Evolutionary conservation across 257 asterid genomes (phyloP).

Genomic region (Ilex aquifolium): DNA sequence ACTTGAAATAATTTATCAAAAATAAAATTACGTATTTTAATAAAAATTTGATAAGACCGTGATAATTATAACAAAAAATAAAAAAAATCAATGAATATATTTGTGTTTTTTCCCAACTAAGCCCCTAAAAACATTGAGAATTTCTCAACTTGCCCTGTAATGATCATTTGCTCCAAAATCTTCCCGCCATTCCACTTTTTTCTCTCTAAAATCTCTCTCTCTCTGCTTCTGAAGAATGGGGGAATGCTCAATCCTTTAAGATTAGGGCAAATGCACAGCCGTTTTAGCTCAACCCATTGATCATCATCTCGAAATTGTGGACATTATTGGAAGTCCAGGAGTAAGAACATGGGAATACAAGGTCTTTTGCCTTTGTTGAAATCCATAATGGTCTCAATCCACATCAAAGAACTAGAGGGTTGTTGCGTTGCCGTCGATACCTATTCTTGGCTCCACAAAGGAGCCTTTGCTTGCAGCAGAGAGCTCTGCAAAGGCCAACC

Average conservation of each 20-base stretch:
- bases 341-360: conserved; percentile 64
- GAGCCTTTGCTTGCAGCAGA: conserved; percentile 92
- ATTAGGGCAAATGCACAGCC: conserved; percentile 12
- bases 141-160: no score
- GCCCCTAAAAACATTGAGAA: no score
- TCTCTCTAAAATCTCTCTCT: background rate
- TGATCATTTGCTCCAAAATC: no score
- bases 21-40: no score
- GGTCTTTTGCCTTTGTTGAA: conserved; percentile 89
- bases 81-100: no score
- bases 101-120: no score
- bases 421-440: conserved; percentile 83
- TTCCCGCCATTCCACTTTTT: conserved; percentile 19
- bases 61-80: no score
- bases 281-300: conserved; percentile 11
- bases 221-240: background rate
- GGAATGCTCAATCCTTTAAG: background rate
- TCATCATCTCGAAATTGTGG: background rate
- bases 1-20: no score
- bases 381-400: conserved; percentile 81
- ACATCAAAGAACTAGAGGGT: conserved; percentile 74
- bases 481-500: conserved; percentile 94
- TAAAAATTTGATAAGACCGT: no score
- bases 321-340: background rate
- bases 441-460: conserved; percentile 98